Percentiles rank a stretch among this genome's conserved stretches.
phyloP scores from a whole-genome alignment of 2,329 filamentous ascomycete species.

The Lasiodiplodia citricola region DNA sequence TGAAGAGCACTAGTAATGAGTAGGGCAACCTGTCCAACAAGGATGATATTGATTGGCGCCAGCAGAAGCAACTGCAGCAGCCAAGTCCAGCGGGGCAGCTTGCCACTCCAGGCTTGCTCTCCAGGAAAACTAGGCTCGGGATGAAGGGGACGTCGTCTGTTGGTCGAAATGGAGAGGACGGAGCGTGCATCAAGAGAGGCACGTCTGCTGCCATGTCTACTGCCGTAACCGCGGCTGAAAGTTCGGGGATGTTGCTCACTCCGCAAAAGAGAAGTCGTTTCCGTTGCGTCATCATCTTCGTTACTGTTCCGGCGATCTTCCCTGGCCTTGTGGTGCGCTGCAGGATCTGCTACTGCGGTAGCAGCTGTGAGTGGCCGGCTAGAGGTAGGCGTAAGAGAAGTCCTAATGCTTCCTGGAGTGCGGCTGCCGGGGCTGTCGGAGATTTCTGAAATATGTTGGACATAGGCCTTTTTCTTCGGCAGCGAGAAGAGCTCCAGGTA shows the following conservation, averaged over 20 bases:
- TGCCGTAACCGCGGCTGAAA: slow-evolving; percentile 48
- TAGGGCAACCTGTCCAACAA: slow-evolving; percentile 78
- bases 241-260: slow-evolving; percentile 53
- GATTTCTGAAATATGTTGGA: slow-evolving; percentile 54
- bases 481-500: slow-evolving; percentile 82
- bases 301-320: slow-evolving; percentile 20
- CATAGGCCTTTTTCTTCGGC: slow-evolving; percentile 71
- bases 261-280: slow-evolving; percentile 63
- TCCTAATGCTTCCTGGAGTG: slow-evolving; percentile 26
- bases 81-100: slow-evolving; percentile 85
- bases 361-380: slow-evolving; percentile 38
- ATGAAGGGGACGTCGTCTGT: neutral
- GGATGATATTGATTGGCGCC: slow-evolving; percentile 76
- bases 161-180: slow-evolving; percentile 20
- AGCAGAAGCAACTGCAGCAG: slow-evolving; percentile 81
- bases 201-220: slow-evolving; percentile 52
- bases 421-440: slow-evolving; percentile 29
- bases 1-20: slow-evolving; percentile 72
- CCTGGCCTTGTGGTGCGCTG: slow-evolving; percentile 22
- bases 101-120: slow-evolving; percentile 86
- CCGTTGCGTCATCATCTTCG: slow-evolving; percentile 52
- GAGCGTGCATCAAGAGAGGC: slow-evolving; percentile 43
- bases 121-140: slow-evolving; percentile 14
- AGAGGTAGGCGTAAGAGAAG: slow-evolving; percentile 40
- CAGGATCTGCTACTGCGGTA: slow-evolving; percentile 40